Evolutionary conservation across 2,329 filamentous ascomycete species (phyloP).

Genomic region (Zymoseptoria crescenta): DNA sequence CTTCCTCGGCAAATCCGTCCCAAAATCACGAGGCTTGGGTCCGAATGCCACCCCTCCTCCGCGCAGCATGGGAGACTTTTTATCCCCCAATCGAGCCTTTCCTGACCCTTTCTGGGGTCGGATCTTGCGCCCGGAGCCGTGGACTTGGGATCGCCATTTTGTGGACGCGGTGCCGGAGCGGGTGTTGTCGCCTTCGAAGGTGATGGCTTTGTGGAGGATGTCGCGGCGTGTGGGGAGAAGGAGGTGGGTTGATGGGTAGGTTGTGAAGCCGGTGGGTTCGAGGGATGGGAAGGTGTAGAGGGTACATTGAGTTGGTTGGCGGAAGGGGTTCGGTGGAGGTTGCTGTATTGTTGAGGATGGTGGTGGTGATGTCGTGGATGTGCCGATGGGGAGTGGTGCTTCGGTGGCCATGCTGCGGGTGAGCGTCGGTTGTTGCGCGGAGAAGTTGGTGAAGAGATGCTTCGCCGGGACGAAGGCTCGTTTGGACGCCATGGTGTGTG

Average conservation of each 20-base stretch:
- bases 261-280: constrained; percentile 70
- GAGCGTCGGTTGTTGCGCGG: constrained; percentile 26
- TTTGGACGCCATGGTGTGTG: constrained; percentile 33
- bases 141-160: constrained; percentile 76
- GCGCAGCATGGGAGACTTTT: constrained; percentile 70
- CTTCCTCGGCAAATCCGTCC: constrained; percentile 73
- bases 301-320: constrained; percentile 65
- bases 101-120: constrained; percentile 82
- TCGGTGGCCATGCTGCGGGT: constrained; percentile 52
- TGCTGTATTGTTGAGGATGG: constrained; percentile 15
- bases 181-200: constrained; percentile 85
- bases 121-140: constrained; percentile 75
- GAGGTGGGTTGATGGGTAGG: constrained; percentile 76
- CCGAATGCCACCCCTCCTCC: constrained; percentile 86
- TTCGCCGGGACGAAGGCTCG: constrained; percentile 32
- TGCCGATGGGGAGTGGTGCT: constrained; percentile 31
- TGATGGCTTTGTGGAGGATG: constrained; percentile 81
- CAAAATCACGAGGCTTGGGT: constrained; percentile 88
- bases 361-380: constrained; percentile 25
- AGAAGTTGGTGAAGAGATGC: constrained; percentile 25
- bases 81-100: constrained; percentile 67
- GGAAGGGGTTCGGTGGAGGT: constrained; percentile 35
- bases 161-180: constrained; percentile 78
- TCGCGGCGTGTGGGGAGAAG: constrained; percentile 81
- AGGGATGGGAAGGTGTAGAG: constrained; percentile 85